A percentile compares a stretch with the other conserved stretches of the same genome.
Conservation (phyloP, 495 filamentous ascomycete genomes). For the Letharia columbiana region DNA sequence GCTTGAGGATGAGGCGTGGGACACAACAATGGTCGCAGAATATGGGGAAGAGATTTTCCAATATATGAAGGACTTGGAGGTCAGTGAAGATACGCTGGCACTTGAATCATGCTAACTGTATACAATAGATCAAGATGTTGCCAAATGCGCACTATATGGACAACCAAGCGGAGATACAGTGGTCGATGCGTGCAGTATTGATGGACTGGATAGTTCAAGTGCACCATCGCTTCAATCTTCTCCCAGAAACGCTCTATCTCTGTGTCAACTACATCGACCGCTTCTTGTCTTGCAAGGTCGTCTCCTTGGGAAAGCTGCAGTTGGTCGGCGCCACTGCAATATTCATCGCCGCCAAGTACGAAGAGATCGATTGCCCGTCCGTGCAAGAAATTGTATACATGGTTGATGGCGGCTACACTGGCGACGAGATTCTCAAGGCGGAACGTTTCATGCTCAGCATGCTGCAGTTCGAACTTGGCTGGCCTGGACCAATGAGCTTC, state of each 20-base stretch:
- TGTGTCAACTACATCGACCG: conserved; percentile 94
- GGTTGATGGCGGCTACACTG: conserved; percentile 84
- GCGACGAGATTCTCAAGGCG: conserved; percentile 91
- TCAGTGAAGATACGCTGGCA: conserved; percentile 34
- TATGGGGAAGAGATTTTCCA: conserved; percentile 92
- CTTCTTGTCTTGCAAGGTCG: conserved; percentile 88
- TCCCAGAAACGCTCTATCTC: conserved; percentile 91
- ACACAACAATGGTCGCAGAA: conserved; percentile 97
- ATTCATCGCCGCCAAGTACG: conserved; percentile 94
- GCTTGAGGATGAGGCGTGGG: conserved; percentile 78
- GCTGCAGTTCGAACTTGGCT: conserved; percentile 89
- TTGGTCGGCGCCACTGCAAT: conserved; percentile 93
- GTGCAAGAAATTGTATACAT: conserved; percentile 95
- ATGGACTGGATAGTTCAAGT: conserved; percentile 99
- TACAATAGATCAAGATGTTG: conserved; percentile 59
- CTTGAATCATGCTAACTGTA: conserved; percentile 23
- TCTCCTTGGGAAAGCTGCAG: conserved; percentile 90
- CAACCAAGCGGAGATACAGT: conserved; percentile 90
- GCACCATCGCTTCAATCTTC: conserved; percentile 78
- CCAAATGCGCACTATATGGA: conserved; percentile 95
- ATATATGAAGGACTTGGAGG: conserved; percentile 85
- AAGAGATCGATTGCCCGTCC: conserved; percentile 95
- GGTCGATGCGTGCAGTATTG: conserved; percentile 95
- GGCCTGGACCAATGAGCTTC: conserved; percentile 98
- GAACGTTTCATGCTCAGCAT: conserved; percentile 97